Evolutionary conservation across 2,329 filamentous ascomycete species (phyloP), one percentile per base, ranked within the genome.

Genomic region (Beauveria rudraprayagi): DNA sequence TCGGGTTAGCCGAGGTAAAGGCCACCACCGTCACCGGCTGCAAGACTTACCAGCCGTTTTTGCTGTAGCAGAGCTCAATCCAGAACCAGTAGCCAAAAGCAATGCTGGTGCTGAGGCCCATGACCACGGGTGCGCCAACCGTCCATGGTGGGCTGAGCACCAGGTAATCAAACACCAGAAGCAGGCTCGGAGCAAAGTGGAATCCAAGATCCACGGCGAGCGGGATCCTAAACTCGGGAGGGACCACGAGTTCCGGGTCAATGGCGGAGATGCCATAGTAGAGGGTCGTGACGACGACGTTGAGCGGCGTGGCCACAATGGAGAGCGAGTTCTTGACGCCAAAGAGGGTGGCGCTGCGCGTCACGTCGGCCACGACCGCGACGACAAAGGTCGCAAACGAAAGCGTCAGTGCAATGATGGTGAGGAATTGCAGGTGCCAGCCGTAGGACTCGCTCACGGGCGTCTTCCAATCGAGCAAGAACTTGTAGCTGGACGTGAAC

Each of bases 71-170:
- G 26, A 84, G 78, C 72, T 92, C 88, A 26, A 91, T 83, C 89
- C 89, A 92, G 65, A 82, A 81, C 88, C 88, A 92, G 72, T 92
- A 92, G 3, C 75, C 70, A 63, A 89, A 84, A 0, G 87, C 87
- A 48, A 91, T 73, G 2, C 66, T 70, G 14, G 80, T 80, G 65
- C 83, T 85, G 28, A 89, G 69, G 1, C 76, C 74, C 68, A 89
- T 78, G 5, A 85, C 82, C 1, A 80, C 78, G n/a, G 85, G 77
- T 8, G 79, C 78, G 10, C 80, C 78, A 63, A 89, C 82, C 0
- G 86, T 86, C 85, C 88, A 91, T 1, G 89, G 89, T 11, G 89
- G 89, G 52, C 85, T 89, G 51, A 91, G 77, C 44, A 91, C 76
- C 19, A 91, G 70, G 17, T 89, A 74, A 69, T 92, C 89, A 46